Evolutionary conservation across 2,329 filamentous ascomycete species (phyloP).

Genomic region (Pseudogymnoascus sp.): DNA sequence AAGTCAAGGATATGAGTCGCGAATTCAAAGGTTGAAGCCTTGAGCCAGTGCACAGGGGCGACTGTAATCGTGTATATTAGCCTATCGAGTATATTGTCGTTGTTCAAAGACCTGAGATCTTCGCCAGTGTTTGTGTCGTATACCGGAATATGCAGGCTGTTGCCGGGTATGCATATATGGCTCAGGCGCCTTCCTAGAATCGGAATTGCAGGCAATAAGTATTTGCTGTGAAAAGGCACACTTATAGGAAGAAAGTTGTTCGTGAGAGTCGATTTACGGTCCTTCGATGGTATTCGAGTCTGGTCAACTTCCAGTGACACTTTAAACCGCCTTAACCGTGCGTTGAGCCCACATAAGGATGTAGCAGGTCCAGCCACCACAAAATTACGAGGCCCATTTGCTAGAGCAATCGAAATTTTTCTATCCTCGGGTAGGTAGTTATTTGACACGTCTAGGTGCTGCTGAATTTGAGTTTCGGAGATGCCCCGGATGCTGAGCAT

Average conservation of each 20-base stretch:
- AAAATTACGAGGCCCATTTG: conserved; percentile 28
- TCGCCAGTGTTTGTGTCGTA: conserved; percentile 28
- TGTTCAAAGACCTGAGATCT: conserved; percentile 22
- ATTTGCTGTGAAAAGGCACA: conserved; percentile 34
- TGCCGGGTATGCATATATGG: conserved; percentile 24
- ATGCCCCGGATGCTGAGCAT: conserved; percentile 29
- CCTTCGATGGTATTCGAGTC: conserved; percentile 27
- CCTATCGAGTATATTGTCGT: conserved; percentile 14
- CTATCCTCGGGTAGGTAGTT: conserved; percentile 20
- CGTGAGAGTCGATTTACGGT: conserved; percentile 26
- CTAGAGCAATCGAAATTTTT: conserved; percentile 23
- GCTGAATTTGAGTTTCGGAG: conserved; percentile 16
- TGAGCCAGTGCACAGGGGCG: conserved; percentile 25
- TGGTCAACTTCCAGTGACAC: conserved; percentile 21
- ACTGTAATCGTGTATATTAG: conserved; percentile 26
- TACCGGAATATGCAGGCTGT: conserved; percentile 39
- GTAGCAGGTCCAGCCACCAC: conserved; percentile 28
- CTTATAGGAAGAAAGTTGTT: conserved; percentile 34
- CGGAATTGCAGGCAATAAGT: conserved; percentile 26
- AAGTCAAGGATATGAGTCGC: conserved; percentile 32
- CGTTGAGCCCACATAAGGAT: conserved; percentile 26
- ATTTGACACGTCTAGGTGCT: conserved; percentile 24
- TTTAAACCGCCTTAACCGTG: conserved; percentile 24
- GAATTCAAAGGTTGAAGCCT: conserved; percentile 21
- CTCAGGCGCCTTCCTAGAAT: conserved; percentile 19